A percentile compares a stretch with the other conserved stretches of the same genome.
phyloP scores from a whole-genome alignment of 306 rosid species.

The Vachellia pachyceras region DNA sequence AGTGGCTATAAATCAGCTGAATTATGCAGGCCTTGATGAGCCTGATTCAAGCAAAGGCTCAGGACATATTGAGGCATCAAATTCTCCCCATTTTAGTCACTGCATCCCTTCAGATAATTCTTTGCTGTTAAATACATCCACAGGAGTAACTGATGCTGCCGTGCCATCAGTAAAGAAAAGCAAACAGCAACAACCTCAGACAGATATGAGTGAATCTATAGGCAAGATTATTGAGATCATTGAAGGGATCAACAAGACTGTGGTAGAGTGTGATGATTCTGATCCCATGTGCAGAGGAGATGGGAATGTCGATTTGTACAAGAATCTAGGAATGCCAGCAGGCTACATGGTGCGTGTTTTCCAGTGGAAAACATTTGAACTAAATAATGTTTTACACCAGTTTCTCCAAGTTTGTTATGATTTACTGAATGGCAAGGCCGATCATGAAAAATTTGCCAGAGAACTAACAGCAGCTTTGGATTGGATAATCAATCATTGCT shows the following conservation, averaged over 20 bases:
- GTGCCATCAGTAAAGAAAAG: constrained; percentile 24
- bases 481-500: constrained; percentile 75
- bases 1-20: constrained; percentile 38
- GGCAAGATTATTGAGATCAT: constrained; percentile 65
- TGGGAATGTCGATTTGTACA: constrained; percentile 25
- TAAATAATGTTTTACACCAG: constrained; percentile 47
- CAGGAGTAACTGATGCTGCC: constrained; percentile 31
- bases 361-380: constrained; percentile 72
- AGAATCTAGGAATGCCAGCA: constrained; percentile 47
- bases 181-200: constrained; percentile 28
- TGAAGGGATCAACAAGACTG: constrained; percentile 56
- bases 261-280: constrained; percentile 43
- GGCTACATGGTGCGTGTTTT: constrained; percentile 67
- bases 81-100: constrained; percentile 27
- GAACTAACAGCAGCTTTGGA: constrained; percentile 60
- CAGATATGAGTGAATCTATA: constrained; percentile 45
- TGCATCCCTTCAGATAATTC: constrained; percentile 35
- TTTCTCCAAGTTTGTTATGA: constrained; percentile 59
- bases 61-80: constrained; percentile 36
- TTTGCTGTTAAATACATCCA: constrained; percentile 30
- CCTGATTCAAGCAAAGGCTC: constrained; percentile 34
- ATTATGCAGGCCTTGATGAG: constrained; percentile 32
- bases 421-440: constrained; percentile 56
- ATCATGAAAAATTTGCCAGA: constrained; percentile 43
- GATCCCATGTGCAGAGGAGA: constrained; percentile 36